Conservation (phyloP, 2,329 filamentous ascomycete species). For the Penicillium rolfsii region DNA sequence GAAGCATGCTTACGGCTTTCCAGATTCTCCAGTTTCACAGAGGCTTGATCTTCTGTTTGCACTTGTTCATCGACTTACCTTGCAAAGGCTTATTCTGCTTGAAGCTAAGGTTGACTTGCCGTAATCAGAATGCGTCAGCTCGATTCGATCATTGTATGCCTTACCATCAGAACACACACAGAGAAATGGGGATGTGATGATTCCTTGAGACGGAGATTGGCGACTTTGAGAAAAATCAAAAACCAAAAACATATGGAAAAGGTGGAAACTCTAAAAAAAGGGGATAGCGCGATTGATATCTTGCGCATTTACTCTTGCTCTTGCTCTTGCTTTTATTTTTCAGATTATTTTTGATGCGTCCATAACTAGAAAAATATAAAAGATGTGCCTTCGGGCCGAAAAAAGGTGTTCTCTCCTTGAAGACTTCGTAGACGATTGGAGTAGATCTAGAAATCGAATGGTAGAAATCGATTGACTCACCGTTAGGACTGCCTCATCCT, state of each 20-base stretch:
- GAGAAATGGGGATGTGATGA: neutral
- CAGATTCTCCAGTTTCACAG: neutral
- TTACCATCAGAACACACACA: neutral
- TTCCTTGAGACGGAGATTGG: neutral
- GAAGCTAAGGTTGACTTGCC: neutral
- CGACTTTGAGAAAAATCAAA: neutral
- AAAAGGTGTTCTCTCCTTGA: neutral
- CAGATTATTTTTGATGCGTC: neutral
- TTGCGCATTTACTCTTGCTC: neutral
- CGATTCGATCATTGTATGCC: neutral
- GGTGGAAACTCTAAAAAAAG: neutral
- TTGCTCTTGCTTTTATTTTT: neutral
- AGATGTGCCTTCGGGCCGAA: conserved; percentile 14
- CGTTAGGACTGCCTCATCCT: too few species aligned
- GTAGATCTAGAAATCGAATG: neutral
- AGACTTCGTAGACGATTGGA: neutral
- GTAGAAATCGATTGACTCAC: too few species aligned
- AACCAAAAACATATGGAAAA: neutral
- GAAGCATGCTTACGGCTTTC: neutral
- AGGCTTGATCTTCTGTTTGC: neutral
- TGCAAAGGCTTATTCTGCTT: neutral
- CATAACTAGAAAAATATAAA: conserved; percentile 4
- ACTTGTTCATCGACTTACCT: neutral
- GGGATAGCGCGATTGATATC: neutral
- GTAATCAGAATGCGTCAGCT: neutral